phyloP scores from a whole-genome alignment of 1,284 basidiomycete species.

The Pseudozyma hubeiensis region DNA sequence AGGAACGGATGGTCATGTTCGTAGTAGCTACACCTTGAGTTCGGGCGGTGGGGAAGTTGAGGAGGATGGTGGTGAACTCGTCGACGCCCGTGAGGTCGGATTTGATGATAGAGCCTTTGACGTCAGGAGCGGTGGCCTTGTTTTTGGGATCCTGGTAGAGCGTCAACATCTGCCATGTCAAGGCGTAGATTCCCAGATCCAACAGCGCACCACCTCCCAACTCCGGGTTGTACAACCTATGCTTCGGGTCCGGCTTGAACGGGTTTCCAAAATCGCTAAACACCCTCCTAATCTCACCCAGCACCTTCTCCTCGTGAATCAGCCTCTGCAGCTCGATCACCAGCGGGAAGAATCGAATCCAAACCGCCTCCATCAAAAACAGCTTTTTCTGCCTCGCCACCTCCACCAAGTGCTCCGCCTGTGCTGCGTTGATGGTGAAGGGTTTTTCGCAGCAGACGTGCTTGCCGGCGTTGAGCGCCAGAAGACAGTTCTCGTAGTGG shows the following conservation, averaged over 20 bases:
- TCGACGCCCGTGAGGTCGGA: slow-evolving; percentile 83
- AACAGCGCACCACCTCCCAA: slow-evolving; percentile 87
- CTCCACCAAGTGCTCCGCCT: slow-evolving; percentile 74
- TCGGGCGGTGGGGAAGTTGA: slow-evolving; percentile 75
- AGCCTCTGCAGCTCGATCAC: slow-evolving; percentile 43
- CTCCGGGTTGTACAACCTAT: slow-evolving; percentile 82
- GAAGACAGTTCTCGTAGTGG: slow-evolving; percentile 83
- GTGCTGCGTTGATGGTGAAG: slow-evolving; percentile 70
- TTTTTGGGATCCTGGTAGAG: slow-evolving; percentile 70
- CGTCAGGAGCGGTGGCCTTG: slow-evolving; percentile 72
- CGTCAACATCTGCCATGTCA: slow-evolving; percentile 58
- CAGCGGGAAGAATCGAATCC: slow-evolving; percentile 61
- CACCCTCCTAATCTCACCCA: slow-evolving; percentile 51
- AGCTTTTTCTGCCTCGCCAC: slow-evolving; percentile 74
- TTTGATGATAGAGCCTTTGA: slow-evolving; percentile 75
- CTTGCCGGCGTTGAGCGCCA: slow-evolving; percentile 82
- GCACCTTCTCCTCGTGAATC: slow-evolving; percentile 48
- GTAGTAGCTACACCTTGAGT: slow-evolving; percentile 61
- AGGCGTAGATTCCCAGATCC: slow-evolving; percentile 73
- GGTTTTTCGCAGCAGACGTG: slow-evolving; percentile 75
- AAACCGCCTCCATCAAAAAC: slow-evolving; percentile 62
- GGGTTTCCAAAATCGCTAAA: slow-evolving; percentile 41
- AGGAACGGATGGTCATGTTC: slow-evolving; percentile 31
- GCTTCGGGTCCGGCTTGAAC: slow-evolving; percentile 72
- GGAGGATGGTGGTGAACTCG: slow-evolving; percentile 78